Base-by-base conservation (phyloP, 2,329 filamentous ascomycete species). In the Alternaria solani region DNA sequence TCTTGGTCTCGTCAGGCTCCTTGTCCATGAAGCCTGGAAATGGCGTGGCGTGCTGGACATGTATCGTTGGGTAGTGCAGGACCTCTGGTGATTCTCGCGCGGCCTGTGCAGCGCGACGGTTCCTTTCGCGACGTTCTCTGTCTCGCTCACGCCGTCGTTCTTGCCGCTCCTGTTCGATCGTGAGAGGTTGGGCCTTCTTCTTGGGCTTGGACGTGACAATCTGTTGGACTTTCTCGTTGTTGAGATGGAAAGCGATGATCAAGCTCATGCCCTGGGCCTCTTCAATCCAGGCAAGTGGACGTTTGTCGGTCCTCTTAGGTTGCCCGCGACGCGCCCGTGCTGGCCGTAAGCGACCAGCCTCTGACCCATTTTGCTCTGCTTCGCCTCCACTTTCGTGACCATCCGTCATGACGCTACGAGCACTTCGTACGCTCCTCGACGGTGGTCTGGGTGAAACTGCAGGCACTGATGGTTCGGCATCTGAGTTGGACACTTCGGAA, bases 1-100 rank as follows among this genome's bases (percentile, higher is more conserved):
- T 91, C 76, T 96, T 97, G 39, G 89, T 83, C 71, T 98, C 94
- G 61, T 97, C 94, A 18, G 88, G 88, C 69, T 97, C 94, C 66
- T 91, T 92, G 68, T 97, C 94, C 62, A 91, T 91, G 66, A 97
- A 94, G 0, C 92, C 92, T 70, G 94, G 94, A 73, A 96, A 94
- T 1, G 92, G 91, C 62, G 93, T 90, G 1, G 88, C 88, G 73
- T 92, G 94, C 20, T 72, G 87, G 76, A 80, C 88, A 81, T 78
- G 89, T 74, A 78, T 89, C 74, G 85, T 82, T 57, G 87, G 88
- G 66, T 88, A 76, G 84, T 87, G 73, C 83, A 84, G 39, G 75
- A 81, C 61, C 32, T 83, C 81, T 28, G 74, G 72, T 38, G 82
- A 81, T 39, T 79, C 76, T 51, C 70, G 67, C 7, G 67, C 69